A percentile compares a stretch with the other conserved stretches of the same genome.
These are phyloP conservation scores for Coniferiporia sulphurascens DNA, from an alignment of 1,284 basidiomycete genomes.

Conservation along the genomic window DNA sequence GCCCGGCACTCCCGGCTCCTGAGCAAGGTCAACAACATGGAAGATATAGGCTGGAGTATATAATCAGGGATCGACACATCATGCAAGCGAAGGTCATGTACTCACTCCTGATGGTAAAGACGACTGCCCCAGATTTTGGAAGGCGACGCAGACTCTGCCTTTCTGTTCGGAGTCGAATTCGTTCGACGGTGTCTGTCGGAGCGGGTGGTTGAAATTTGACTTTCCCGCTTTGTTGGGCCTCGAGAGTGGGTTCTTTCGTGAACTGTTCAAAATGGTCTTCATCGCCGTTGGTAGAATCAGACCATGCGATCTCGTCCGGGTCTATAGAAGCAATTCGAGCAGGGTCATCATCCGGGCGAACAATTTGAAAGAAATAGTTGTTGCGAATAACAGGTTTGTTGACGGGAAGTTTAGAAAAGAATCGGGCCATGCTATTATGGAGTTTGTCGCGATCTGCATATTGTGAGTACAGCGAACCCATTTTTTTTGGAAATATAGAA, in stretches of 20 bases:
- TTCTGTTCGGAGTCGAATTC: slow-evolving; percentile 61
- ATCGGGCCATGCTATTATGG: slow-evolving; percentile 60
- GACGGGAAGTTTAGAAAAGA: slow-evolving; percentile 60
- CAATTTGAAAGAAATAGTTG: slow-evolving; percentile 66
- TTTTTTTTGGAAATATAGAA: not conserved
- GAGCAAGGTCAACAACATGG: slow-evolving; percentile 51
- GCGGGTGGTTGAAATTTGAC: slow-evolving; percentile 20
- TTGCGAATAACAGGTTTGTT: slow-evolving; percentile 69
- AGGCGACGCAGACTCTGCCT: slow-evolving; percentile 70
- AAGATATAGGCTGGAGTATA: slow-evolving; percentile 31
- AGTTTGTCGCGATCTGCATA: slow-evolving; percentile 57
- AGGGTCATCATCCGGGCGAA: slow-evolving; percentile 29
- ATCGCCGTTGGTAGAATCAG: slow-evolving; percentile 53
- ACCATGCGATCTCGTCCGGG: slow-evolving; percentile 67
- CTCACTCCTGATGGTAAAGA: slow-evolving; percentile 67
- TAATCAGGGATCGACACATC: slow-evolving; percentile 36
- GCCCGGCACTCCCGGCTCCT: slow-evolving; percentile 61
- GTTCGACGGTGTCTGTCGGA: slow-evolving; percentile 35
- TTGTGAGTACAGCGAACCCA: not conserved
- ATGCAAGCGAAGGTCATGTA: not conserved
- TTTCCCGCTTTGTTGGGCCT: slow-evolving; percentile 22
- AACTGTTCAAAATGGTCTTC: slow-evolving; percentile 49
- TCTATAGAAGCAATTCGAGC: slow-evolving; percentile 33
- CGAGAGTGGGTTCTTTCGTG: slow-evolving; percentile 26
- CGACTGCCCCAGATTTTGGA: slow-evolving; percentile 58